Conservation (phyloP, 2,329 filamentous ascomycete species). For the Curvularia sp. region DNA sequence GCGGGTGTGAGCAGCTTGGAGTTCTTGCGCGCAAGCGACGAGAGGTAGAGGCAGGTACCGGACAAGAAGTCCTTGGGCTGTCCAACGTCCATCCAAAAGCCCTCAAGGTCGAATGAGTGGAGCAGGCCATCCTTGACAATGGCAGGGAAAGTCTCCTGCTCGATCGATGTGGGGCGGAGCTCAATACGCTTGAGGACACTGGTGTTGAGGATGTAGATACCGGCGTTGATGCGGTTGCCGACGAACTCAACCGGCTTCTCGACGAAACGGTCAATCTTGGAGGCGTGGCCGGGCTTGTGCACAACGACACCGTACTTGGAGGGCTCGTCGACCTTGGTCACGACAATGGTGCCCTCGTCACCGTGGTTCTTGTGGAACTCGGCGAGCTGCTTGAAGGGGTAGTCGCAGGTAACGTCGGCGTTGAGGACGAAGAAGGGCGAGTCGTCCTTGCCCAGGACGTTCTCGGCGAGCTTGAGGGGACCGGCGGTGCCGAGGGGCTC, state of each 20-base stretch:
- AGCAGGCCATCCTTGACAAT: conserved; percentile 89
- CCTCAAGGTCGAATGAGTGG: conserved; percentile 94
- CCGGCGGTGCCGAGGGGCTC: conserved; percentile 95
- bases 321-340: conserved; percentile 98
- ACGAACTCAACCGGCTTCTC: conserved; percentile 99
- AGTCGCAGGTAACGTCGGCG: conserved; percentile 98
- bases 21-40: conserved; percentile 86
- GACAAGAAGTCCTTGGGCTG: conserved; percentile 98
- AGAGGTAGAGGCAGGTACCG: conserved; percentile 94
- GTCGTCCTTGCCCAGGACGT: conserved; percentile 91
- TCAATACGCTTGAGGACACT: conserved; percentile 90
- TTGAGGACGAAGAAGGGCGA: conserved; percentile 97
- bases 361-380: conserved; percentile 93
- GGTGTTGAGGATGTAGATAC: conserved; percentile 97
- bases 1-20: conserved; percentile 80
- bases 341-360: conserved; percentile 94
- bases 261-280: conserved; percentile 96
- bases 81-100: conserved; percentile 99
- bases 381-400: conserved; percentile 88
- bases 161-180: conserved; percentile 93
- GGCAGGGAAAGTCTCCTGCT: conserved; percentile 97
- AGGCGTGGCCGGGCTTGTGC: conserved; percentile 89
- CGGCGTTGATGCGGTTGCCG: conserved; percentile 97
- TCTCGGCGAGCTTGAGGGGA: conserved; percentile 92
- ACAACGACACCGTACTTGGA: conserved; percentile 99